Base-by-base conservation (phyloP, 306 rosid genomes). In the Vigna angularis region DNA sequence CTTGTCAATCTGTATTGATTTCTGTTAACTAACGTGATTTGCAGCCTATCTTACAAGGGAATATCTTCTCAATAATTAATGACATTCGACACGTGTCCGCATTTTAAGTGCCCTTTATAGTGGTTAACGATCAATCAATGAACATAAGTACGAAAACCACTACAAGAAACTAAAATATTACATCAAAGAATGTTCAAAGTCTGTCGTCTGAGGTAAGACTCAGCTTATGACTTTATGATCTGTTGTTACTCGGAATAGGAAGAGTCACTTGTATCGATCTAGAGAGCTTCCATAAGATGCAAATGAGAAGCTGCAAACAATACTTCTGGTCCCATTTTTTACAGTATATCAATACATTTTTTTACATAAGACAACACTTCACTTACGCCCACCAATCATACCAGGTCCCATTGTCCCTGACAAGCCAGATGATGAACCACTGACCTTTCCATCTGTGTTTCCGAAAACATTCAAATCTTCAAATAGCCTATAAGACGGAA, bases 391-490 rank as follows among this genome's bases (percentile, higher is more conserved):
- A 0, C 98, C 93, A 61, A 96, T 96, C 99, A 93, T 90, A 70
- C 99, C 90, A n/a, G 91, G 98, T 72, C 97, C 97, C 57, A 91
- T 86, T 66, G 90, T 24, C 64, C 98, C 97, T 0, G 95, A 83
- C 75, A 92, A 38, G 81, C 81, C 73, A 50, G 98, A 88, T 17
- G 97, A 78, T 13, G 93, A 49, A 65, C 84, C 69, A 58, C 93
- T 67, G 76, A 79, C 81, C 89, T 83, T 93, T 72, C 92, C 92
- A 78, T 91, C 97, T 4, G 91, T 76, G 77, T 73, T 86, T 75
- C 98, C 99, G 58, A 96, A 91, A 51, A 96, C 99, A 75, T 96
- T 93, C 56, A 96, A 91, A 86, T 96, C 99, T 88, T 96, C 99
- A 62, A 96, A 96, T 70, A 96, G 69, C 78, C 90, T 83, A 83